Base-by-base conservation (phyloP, 2,329 filamentous ascomycete genomes). In the Aspergillus hiratsukae region DNA sequence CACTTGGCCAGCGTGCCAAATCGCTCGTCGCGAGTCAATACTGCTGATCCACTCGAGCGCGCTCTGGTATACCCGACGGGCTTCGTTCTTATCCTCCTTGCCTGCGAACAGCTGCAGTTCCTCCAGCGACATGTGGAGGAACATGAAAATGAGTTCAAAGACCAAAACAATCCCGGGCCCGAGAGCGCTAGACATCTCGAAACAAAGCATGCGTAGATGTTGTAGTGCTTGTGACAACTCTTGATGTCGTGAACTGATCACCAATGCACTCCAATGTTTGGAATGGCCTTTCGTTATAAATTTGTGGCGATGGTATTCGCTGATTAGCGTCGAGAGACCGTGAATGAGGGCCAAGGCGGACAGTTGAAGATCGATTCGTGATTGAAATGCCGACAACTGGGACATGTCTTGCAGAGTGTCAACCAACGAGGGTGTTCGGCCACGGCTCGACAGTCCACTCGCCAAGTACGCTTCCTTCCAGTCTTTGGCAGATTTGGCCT, bases 1-100 rank as follows among this genome's bases (percentile, higher is more conserved):
- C 1, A 88, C 79, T 68, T 89, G 87, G 0, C 85, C 87, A 1
- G 87, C 87, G 61, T 87, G 85, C 81, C 83, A 89, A 0, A 89
- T 55, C 1, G 67, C 66, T 67, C 9, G 86, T 1, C 76, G 68
- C 0, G 74, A 71, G 11, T 72, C 65, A 19, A 70, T 64, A 14
- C 68, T 70, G 7, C 68, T 65, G 3, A 70, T 72, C 74, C 75
- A 78, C 29, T 72, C 68, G 0, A 70, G 61, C 0, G 75, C 66
- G 1, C 65, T 66, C 10, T 72, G 65, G 27, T 71, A 72, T 0
- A 72, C 69, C 7, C 65, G 61, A 0, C 70, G 67, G 2, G 75
- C 73, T 50, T 74, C 73, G 23, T 75, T 69, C 10, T 72, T 69
- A 4, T 75, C 75, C 21, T 76, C 71, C 49, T 76, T 76, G 3